Conservation (phyloP, 1,139 yeast species). For the Geotrichum bryndzae region DNA sequence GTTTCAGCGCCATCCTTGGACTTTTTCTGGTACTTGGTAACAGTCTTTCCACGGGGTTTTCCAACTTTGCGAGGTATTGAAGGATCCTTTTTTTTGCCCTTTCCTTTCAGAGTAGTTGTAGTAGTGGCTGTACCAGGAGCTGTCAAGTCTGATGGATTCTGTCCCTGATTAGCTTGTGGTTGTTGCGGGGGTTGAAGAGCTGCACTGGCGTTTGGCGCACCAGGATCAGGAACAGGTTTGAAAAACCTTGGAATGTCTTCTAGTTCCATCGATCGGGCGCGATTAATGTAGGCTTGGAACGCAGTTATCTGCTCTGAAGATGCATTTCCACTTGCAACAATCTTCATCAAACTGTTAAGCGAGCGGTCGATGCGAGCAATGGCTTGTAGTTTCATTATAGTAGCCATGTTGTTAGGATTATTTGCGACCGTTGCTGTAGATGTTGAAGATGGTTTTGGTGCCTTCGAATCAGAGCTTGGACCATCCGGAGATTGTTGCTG, state of each 20-base stretch:
- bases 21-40: slow-evolving; percentile 8
- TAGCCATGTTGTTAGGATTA: slow-evolving; percentile 54
- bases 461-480: neutral
- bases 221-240: slow-evolving; percentile 17
- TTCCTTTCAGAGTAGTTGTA: slow-evolving; percentile 23
- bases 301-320: slow-evolving; percentile 60
- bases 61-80: slow-evolving; percentile 24
- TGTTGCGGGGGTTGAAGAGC: slow-evolving; percentile 8
- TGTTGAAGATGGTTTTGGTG: slow-evolving; percentile 5
- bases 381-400: slow-evolving; percentile 75
- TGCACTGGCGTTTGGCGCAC: slow-evolving; percentile 6
- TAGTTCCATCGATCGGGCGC: slow-evolving; percentile 73
- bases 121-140: slow-evolving; percentile 22
- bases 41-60: slow-evolving; percentile 27
- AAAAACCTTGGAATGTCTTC: slow-evolving; percentile 28
- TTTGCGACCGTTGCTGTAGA: slow-evolving; percentile 16
- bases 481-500: neutral
- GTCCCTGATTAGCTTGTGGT: slow-evolving; percentile 6
- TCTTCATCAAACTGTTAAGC: slow-evolving; percentile 65
- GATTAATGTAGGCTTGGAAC: slow-evolving; percentile 69
- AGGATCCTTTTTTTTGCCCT: slow-evolving; percentile 19
- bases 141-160: neutral
- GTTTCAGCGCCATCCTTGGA: slow-evolving; percentile 8
- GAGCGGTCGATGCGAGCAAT: slow-evolving; percentile 71
- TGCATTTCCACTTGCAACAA: slow-evolving; percentile 79